These are phyloP conservation scores for Alternaria ventricosa DNA, from an alignment of 2,329 filamentous ascomycete species.

Conservation along the genomic window DNA sequence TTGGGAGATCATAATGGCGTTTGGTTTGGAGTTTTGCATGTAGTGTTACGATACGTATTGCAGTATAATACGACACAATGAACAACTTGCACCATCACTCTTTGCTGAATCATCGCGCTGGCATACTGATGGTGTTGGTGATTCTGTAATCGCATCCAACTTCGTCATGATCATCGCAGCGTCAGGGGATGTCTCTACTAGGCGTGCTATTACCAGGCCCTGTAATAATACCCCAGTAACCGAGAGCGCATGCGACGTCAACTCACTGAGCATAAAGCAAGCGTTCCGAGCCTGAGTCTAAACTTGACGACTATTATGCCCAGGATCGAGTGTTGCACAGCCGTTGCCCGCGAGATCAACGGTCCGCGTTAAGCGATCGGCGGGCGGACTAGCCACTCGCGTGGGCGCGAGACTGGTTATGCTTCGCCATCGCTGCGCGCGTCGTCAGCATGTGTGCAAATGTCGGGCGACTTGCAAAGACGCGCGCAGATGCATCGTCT, in stretches of 20 bases:
- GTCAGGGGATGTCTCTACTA: background rate
- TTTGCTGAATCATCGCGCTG: background rate
- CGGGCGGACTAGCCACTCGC: background rate
- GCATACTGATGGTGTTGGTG: background rate
- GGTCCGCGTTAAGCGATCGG: conserved; percentile 1
- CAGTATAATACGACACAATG: conserved; percentile 25
- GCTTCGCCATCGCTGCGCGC: background rate
- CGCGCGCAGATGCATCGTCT: background rate
- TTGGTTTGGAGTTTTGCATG: conserved; percentile 22
- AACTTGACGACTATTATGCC: background rate
- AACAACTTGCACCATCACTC: background rate
- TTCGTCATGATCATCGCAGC: background rate
- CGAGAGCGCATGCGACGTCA: background rate
- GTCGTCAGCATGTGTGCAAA: conserved; percentile 23
- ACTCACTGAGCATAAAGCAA: background rate
- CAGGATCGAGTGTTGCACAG: background rate
- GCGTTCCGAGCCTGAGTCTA: too few species aligned
- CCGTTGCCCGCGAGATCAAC: background rate
- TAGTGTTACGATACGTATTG: conserved; percentile 32
- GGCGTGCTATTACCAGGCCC: background rate
- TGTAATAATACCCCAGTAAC: background rate
- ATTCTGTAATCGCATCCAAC: background rate
- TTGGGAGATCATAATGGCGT: conserved; percentile 31
- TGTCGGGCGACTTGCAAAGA: background rate
- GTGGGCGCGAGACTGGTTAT: background rate